Conservation (phyloP, 163 green algal species). For the Trebouxia gelatinosa region DNA sequence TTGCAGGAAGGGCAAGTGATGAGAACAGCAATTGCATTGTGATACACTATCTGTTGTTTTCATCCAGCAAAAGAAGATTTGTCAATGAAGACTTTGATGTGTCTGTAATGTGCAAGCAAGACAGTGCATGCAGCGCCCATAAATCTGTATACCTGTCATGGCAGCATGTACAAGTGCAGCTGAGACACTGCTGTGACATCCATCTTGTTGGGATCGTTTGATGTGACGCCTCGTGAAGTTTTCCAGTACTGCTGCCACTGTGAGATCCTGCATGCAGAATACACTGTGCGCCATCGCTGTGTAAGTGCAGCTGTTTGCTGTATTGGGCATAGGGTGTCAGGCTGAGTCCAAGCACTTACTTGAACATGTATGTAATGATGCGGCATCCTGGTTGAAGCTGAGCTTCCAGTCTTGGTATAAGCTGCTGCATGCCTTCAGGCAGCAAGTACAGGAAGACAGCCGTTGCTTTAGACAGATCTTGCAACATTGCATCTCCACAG, state of each 20-base stretch:
- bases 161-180: conserved; percentile 3
- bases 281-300: not conserved
- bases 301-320: not conserved
- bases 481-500: not conserved
- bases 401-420: conserved; percentile 31
- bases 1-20: not conserved
- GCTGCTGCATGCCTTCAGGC: not conserved
- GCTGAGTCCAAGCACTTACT: not conserved
- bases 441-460: conserved; percentile 21
- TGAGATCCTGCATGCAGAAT: not conserved
- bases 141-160: not conserved
- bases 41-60: not conserved
- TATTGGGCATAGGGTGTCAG: conserved; percentile 13
- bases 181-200: conserved; percentile 1
- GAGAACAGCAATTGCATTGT: not conserved
- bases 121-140: too few relatives aligned
- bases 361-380: conserved; percentile 29
- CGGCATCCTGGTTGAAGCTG: conserved; percentile 23
- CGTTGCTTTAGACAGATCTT: not conserved
- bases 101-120: not conserved
- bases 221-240: not conserved
- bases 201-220: not conserved
- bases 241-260: not conserved
- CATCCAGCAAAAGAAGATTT: not conserved
- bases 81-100: not conserved